These are phyloP conservation scores for Schizosaccharomyces lindneri DNA, from an alignment of 805 yeast genomes.

Conservation along the genomic window DNA sequence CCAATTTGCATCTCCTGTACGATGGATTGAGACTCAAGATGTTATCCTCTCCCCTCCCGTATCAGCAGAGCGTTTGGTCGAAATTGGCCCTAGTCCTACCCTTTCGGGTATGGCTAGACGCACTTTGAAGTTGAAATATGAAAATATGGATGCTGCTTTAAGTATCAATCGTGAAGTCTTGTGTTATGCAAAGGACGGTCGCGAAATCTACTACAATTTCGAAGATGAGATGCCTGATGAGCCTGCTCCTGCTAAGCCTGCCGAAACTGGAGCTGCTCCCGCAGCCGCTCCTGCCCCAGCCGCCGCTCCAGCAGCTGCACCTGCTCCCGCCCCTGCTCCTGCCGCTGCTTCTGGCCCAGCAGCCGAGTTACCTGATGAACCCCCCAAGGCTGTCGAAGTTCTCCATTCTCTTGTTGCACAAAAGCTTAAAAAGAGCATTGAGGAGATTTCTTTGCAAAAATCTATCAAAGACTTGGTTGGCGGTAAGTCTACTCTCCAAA, in stretches of 20 bases:
- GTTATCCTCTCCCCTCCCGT: constrained; percentile 71
- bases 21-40: constrained; percentile 99
- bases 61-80: constrained; percentile 77
- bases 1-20: constrained; percentile 96
- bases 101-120: constrained; percentile 96
- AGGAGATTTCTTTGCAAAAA: constrained; percentile 63
- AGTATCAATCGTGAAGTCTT: constrained; percentile 79
- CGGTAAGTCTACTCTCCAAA: constrained; percentile 96
- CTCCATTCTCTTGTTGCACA: constrained; percentile 83
- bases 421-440: constrained; percentile 76
- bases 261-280: constrained; percentile 17
- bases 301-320: constrained; percentile 33
- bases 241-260: constrained; percentile 12
- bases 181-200: constrained; percentile 86
- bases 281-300: constrained; percentile 34
- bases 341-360: constrained; percentile 60
- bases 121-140: constrained; percentile 84
- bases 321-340: constrained; percentile 32
- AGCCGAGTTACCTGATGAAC: constrained; percentile 67
- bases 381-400: constrained; percentile 59
- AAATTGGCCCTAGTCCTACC: constrained; percentile 97
- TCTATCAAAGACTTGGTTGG: constrained; percentile 93
- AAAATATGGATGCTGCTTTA: constrained; percentile 91
- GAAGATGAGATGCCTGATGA: constrained; percentile 16
- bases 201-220: constrained; percentile 76